A percentile compares a stretch with the other conserved stretches of the same genome.
These are phyloP conservation scores for Rhizopogon salebrosus DNA, from an alignment of 768 basidiomycete genomes.

Conservation along the genomic window DNA sequence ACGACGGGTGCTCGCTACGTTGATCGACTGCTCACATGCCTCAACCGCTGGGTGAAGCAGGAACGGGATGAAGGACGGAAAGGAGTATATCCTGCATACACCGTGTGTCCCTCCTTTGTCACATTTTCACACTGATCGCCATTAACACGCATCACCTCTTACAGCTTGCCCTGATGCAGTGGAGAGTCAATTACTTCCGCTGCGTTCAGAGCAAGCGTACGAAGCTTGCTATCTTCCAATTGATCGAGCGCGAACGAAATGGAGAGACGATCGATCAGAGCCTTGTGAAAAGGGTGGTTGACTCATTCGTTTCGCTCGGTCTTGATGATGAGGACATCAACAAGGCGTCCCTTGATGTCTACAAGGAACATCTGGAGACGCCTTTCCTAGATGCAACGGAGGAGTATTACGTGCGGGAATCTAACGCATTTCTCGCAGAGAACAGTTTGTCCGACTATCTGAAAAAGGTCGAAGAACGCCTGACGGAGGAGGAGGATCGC, in stretches of 20 bases:
- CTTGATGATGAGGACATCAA: constrained; percentile 89
- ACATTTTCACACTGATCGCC: not conserved
- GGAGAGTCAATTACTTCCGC: constrained; percentile 88
- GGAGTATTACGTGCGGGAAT: constrained; percentile 88
- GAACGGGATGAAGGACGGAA: constrained; percentile 96
- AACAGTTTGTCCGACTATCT: constrained; percentile 92
- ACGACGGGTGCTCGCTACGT: constrained; percentile 97
- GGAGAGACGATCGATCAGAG: constrained; percentile 92
- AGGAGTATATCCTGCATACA: constrained; percentile 93
- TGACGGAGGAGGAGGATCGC: constrained; percentile 92
- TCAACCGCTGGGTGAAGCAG: constrained; percentile 98
- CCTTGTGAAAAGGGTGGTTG: constrained; percentile 90
- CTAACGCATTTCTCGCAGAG: constrained; percentile 81
- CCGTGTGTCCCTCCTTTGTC: constrained; percentile 49
- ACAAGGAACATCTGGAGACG: constrained; percentile 83
- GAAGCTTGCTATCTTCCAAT: constrained; percentile 81
- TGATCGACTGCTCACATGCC: constrained; percentile 93
- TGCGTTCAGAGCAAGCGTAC: constrained; percentile 75
- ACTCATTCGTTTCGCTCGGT: constrained; percentile 92
- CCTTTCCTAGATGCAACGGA: constrained; percentile 89
- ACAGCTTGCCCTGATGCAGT: constrained; percentile 91
- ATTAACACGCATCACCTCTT: constrained; percentile 1
- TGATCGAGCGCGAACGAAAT: constrained; percentile 92
- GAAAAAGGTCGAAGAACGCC: constrained; percentile 87
- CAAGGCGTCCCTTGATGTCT: constrained; percentile 89